Conservation (phyloP, 805 yeast species). For the Cephaloascus fragrans region DNA sequence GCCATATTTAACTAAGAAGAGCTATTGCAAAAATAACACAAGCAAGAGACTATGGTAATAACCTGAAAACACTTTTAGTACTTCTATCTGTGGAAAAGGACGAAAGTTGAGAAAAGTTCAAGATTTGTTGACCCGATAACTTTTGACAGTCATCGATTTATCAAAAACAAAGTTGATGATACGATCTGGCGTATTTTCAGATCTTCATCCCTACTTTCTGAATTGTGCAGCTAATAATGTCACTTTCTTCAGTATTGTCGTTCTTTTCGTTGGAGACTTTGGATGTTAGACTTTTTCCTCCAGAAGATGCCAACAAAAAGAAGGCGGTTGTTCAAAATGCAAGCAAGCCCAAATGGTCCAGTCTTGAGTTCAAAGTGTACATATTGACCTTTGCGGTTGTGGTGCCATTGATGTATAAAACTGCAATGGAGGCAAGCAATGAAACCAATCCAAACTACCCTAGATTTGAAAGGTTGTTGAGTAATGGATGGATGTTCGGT, state of each 20-base stretch:
- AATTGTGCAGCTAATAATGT: not conserved
- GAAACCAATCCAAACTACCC: constrained; percentile 67
- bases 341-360: constrained; percentile 53
- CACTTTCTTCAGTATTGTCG: constrained; percentile 11
- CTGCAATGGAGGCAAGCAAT: constrained; percentile 75
- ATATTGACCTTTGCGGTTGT: constrained; percentile 49
- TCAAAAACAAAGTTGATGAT: not conserved
- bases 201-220: not conserved
- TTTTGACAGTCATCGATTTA: not conserved
- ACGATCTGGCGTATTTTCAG: no score
- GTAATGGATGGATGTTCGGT: constrained; percentile 86
- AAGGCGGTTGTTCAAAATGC: constrained; percentile 15
- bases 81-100: no score
- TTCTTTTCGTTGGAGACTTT: constrained; percentile 43
- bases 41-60: no score
- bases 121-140: not conserved
- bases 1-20: no score
- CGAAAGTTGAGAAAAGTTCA: no score
- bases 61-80: no score
- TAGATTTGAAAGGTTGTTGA: constrained; percentile 47
- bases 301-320: constrained; percentile 19
- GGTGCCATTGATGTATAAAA: constrained; percentile 75
- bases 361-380: constrained; percentile 69
- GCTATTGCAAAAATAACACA: no score
- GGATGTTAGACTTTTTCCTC: constrained; percentile 39